These are phyloP conservation scores for Cercophora scortea DNA, from an alignment of 495 filamentous ascomycete species.

Conservation along the genomic window DNA sequence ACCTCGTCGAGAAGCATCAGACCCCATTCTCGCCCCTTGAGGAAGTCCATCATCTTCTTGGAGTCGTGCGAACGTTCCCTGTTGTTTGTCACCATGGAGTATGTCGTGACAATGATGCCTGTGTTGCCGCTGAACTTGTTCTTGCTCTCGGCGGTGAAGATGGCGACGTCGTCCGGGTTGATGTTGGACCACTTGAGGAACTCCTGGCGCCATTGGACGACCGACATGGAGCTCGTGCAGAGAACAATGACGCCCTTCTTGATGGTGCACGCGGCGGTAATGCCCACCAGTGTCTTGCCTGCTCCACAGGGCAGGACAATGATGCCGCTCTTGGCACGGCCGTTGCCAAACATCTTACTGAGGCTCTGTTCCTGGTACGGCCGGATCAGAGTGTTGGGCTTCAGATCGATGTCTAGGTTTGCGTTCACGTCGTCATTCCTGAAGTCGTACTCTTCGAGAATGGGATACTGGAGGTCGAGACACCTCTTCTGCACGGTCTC, in stretches of 20 bases:
- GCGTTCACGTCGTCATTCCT: constrained; percentile 86
- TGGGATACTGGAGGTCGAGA: constrained; percentile 74
- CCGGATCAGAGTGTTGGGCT: constrained; percentile 75
- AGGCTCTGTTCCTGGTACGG: constrained; percentile 94
- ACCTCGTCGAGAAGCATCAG: constrained; percentile 97
- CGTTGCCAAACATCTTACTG: constrained; percentile 99
- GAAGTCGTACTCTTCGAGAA: constrained; percentile 96
- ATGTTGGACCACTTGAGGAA: constrained; percentile 99
- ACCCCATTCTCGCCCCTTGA: constrained; percentile 89
- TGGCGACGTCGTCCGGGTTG: constrained; percentile 81
- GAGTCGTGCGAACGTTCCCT: constrained; percentile 82
- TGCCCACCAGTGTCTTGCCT: constrained; percentile 94
- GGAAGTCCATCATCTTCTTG: constrained; percentile 96
- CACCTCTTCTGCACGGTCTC: constrained; percentile 87
- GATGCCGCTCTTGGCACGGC: constrained; percentile 90
- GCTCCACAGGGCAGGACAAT: constrained; percentile 96
- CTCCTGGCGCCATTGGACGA: constrained; percentile 92
- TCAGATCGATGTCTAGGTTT: constrained; percentile 85
- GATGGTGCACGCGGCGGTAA: constrained; percentile 94
- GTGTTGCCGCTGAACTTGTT: constrained; percentile 81
- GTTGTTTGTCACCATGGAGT: constrained; percentile 94
- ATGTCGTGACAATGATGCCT: constrained; percentile 94
- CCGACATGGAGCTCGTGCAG: constrained; percentile 95
- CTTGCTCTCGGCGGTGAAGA: constrained; percentile 94
- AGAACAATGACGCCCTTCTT: constrained; percentile 93